Percentiles rank a stretch among this genome's conserved stretches.
phyloP scores from a whole-genome alignment of 768 basidiomycete species.

The Panaeolus cyanescens region DNA sequence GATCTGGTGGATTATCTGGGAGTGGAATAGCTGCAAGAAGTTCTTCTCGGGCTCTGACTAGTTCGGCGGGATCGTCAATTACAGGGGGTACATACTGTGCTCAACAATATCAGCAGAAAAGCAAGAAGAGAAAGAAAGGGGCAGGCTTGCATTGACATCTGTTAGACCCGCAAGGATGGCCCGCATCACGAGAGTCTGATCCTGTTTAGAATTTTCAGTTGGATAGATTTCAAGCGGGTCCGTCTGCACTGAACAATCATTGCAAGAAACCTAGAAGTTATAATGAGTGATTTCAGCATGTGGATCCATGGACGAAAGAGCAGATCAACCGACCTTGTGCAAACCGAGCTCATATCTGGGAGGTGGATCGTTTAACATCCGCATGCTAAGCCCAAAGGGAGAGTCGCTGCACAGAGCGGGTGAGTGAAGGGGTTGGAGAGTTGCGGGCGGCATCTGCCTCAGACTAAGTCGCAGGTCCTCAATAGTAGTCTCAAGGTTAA shows the following conservation, averaged over 20 bases:
- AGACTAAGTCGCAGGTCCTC: constrained; percentile 40
- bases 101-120: neutral
- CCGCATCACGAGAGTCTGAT: neutral
- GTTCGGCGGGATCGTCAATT: constrained; percentile 41
- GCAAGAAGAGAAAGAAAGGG: neutral
- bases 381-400: neutral
- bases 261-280: neutral
- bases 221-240: constrained; percentile 5
- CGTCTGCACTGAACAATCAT: constrained; percentile 17
- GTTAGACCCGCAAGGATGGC: neutral
- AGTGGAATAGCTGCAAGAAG: constrained; percentile 63
- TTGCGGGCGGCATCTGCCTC: constrained; percentile 23
- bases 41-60: constrained; percentile 54
- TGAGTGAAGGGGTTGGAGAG: constrained; percentile 13
- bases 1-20: constrained; percentile 63
- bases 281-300: neutral
- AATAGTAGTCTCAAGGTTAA: constrained; percentile 36
- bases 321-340: constrained; percentile 25
- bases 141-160: constrained; percentile 10
- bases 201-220: neutral
- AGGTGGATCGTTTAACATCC: constrained; percentile 29
- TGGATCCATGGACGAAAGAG: neutral
- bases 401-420: neutral
- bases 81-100: constrained; percentile 24
- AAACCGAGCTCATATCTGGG: constrained; percentile 38